Evolutionary conservation across 176 grass and related monocot genomes (phyloP).

Genomic region (Pontederia crassipes): DNA sequence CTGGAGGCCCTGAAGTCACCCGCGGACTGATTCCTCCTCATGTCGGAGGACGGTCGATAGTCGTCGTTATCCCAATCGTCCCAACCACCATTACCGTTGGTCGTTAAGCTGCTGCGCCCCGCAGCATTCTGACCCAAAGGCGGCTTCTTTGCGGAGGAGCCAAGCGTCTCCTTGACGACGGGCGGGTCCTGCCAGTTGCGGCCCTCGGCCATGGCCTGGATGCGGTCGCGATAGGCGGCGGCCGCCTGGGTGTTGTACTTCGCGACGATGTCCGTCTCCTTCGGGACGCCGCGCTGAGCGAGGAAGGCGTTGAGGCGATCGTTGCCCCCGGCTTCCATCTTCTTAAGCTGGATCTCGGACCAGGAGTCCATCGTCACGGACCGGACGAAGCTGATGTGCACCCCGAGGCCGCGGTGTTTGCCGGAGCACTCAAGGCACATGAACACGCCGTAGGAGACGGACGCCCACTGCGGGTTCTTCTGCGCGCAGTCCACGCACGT

Average conservation of each 20-base stretch:
- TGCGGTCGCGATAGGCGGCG: conserved; percentile 64
- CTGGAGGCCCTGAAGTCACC: conserved; percentile 33
- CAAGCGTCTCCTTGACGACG: conserved; percentile 54
- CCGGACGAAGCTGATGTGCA: conserved; percentile 96
- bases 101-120: not conserved
- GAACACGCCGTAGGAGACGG: conserved; percentile 88
- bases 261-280: conserved; percentile 71
- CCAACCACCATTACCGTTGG: conserved; percentile 45
- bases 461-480: conserved; percentile 94
- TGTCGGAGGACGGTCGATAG: conserved; percentile 39
- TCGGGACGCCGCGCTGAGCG: conserved; percentile 51
- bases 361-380: conserved; percentile 99
- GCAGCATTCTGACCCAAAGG: conserved; percentile 2
- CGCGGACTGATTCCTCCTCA: conserved; percentile 80
- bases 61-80: conserved; percentile 80
- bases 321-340: conserved; percentile 92
- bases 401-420: conserved; percentile 91
- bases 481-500: conserved; percentile 95
- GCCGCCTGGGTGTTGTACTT: conserved; percentile 96
- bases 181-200: conserved; percentile 64
- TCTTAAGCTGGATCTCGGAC: conserved; percentile 90
- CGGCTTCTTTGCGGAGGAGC: conserved; percentile 13
- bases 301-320: conserved; percentile 94
- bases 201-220: conserved; percentile 70
- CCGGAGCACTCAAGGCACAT: conserved; percentile 99